phyloP scores from a whole-genome alignment of 176 grass and related monocot genomes.

The Zizania latifolia region DNA sequence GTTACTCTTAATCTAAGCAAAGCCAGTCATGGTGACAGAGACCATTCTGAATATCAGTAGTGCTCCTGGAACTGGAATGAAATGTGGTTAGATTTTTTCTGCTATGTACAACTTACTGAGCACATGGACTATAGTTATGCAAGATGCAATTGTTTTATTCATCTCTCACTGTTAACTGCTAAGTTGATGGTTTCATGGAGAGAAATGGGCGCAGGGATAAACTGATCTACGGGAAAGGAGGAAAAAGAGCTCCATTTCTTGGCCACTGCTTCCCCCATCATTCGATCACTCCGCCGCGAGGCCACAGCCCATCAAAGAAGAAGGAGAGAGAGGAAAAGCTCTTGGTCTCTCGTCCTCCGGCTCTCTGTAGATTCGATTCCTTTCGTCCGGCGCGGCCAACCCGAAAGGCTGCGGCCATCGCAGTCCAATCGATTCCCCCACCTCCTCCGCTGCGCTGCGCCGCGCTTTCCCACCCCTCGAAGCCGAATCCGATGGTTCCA shows the following conservation, averaged over 20 bases:
- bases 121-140: background rate
- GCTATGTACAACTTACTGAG: background rate
- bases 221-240: background rate
- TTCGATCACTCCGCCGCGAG: background rate
- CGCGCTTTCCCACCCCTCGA: slow-evolving; percentile 50
- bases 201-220: too few species aligned
- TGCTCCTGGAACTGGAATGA: background rate
- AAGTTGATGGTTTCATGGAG: too few species aligned
- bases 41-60: background rate
- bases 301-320: background rate
- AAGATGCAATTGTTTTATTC: too few species aligned
- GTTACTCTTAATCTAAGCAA: background rate
- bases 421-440: slow-evolving; percentile 39
- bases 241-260: background rate
- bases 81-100: background rate
- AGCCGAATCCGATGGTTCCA: slow-evolving; percentile 80
- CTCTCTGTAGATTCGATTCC: slow-evolving; percentile 36
- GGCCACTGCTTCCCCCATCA: background rate
- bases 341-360: too few species aligned
- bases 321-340: slow-evolving; percentile 3
- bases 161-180: background rate
- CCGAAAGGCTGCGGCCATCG: slow-evolving; percentile 50
- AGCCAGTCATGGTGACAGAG: background rate
- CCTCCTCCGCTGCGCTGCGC: background rate
- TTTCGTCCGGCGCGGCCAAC: slow-evolving; percentile 1